Percentiles rank a stretch among this genome's conserved stretches.
Evolutionary conservation across 2,329 filamentous ascomycete species (phyloP).

Genomic region (Pseudogymnoascus sp.): DNA sequence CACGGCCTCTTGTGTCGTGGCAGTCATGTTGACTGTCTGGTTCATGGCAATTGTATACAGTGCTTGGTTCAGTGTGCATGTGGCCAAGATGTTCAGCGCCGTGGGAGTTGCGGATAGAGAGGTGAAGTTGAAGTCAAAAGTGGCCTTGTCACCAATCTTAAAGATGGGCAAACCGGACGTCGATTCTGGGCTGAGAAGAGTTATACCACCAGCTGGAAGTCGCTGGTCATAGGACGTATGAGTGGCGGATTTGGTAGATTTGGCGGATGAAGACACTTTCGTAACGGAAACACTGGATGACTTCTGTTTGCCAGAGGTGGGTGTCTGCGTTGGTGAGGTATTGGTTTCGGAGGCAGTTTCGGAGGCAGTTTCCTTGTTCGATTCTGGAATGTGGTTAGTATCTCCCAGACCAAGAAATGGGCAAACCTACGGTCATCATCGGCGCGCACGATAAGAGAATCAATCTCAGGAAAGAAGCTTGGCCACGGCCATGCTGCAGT

Average conservation of each 20-base stretch:
- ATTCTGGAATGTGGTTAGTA: not conserved
- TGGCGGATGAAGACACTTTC: not conserved
- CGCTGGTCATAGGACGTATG: constrained; percentile 33
- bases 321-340: not conserved
- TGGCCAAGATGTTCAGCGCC: constrained; percentile 51
- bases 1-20: constrained; percentile 35
- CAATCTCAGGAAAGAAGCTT: constrained; percentile 44
- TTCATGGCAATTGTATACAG: constrained; percentile 57
- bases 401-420: not conserved
- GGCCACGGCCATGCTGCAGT: constrained; percentile 45
- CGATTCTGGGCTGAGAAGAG: constrained; percentile 44
- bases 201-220: constrained; percentile 43
- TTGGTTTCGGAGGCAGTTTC: not conserved
- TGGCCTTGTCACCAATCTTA: constrained; percentile 52
- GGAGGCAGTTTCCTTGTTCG: not conserved
- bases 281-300: not conserved
- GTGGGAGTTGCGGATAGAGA: constrained; percentile 49
- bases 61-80: constrained; percentile 42
- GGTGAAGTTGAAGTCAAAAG: constrained; percentile 60
- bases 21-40: constrained; percentile 47
- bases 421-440: not conserved
- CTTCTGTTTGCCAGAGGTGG: not conserved
- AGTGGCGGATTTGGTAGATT: constrained; percentile 9
- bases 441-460: constrained; percentile 40
- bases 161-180: constrained; percentile 40